phyloP scores from a whole-genome alignment of 148 eudicot genomes.

The Nepenthes mirabilis region DNA sequence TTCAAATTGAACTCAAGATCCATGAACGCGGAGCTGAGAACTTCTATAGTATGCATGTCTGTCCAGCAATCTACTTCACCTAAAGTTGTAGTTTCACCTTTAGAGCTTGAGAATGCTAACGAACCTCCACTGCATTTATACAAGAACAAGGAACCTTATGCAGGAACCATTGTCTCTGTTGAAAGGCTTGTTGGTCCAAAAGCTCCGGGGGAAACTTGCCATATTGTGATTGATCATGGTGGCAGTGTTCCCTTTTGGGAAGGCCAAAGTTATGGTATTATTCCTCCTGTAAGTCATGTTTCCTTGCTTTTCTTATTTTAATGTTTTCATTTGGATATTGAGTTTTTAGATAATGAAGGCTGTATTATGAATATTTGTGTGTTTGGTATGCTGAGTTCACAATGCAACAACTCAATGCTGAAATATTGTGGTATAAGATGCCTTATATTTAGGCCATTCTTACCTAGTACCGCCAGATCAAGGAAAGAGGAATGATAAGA shows the following conservation, averaged over 20 bases:
- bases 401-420: too few species aligned
- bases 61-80: constrained; percentile 55
- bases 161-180: constrained; percentile 81
- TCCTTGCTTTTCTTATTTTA: neutral
- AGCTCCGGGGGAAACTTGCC: constrained; percentile 97
- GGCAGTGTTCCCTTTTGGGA: constrained; percentile 98
- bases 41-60: constrained; percentile 50
- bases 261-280: constrained; percentile 89
- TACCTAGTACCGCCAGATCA: too few species aligned
- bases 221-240: constrained; percentile 83
- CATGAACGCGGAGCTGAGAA: constrained; percentile 26
- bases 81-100: constrained; percentile 62
- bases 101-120: constrained; percentile 53
- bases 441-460: too few species aligned
- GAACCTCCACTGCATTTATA: constrained; percentile 68
- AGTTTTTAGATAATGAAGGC: too few species aligned
- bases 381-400: too few species aligned
- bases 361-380: too few species aligned
- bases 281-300: constrained; percentile 67
- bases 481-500: too few species aligned
- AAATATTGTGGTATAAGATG: too few species aligned
- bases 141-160: constrained; percentile 77
- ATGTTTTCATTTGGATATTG: too few species aligned
- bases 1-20: constrained; percentile 24
- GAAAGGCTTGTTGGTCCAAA: constrained; percentile 85